phyloP scores from a whole-genome alignment of 2,329 filamentous ascomycete species.

The Talaromyces atroroseus region DNA sequence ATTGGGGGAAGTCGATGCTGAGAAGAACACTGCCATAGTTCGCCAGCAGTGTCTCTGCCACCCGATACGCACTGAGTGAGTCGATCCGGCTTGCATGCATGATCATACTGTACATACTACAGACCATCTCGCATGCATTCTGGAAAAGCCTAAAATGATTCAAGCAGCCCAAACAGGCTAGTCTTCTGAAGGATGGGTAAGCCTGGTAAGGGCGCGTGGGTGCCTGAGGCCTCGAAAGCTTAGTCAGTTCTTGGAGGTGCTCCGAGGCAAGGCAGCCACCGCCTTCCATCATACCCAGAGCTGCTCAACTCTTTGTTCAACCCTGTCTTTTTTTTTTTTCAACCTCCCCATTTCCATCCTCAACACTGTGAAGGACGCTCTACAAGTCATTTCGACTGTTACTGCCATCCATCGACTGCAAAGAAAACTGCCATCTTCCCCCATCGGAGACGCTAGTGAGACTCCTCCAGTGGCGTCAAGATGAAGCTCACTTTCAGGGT shows the following conservation, averaged over 20 bases:
- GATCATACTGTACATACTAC: too few species aligned
- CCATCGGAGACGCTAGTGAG: constrained; percentile 4
- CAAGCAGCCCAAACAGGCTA: neutral
- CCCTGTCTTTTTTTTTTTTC: neutral
- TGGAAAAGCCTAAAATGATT: neutral
- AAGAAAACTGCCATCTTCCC: neutral
- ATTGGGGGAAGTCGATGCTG: too few species aligned
- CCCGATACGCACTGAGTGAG: neutral
- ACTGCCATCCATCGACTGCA: neutral
- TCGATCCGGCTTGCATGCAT: neutral
- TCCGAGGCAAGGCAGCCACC: neutral
- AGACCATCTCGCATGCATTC: too few species aligned
- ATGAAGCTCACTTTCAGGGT: constrained; percentile 73
- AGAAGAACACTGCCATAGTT: neutral
- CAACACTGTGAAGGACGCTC: neutral
- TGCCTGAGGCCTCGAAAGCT: neutral
- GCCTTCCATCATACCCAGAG: neutral
- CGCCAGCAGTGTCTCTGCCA: neutral
- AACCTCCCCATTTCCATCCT: constrained; percentile 7
- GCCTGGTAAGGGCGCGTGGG: too few species aligned
- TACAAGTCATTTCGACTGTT: neutral
- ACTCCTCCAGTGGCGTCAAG: constrained; percentile 33
- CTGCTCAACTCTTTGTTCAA: neutral
- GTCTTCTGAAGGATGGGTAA: neutral
- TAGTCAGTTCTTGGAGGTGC: neutral